These are phyloP conservation scores for Aspergillus candidus DNA, from an alignment of 2,329 filamentous ascomycete species.

Conservation along the genomic window DNA sequence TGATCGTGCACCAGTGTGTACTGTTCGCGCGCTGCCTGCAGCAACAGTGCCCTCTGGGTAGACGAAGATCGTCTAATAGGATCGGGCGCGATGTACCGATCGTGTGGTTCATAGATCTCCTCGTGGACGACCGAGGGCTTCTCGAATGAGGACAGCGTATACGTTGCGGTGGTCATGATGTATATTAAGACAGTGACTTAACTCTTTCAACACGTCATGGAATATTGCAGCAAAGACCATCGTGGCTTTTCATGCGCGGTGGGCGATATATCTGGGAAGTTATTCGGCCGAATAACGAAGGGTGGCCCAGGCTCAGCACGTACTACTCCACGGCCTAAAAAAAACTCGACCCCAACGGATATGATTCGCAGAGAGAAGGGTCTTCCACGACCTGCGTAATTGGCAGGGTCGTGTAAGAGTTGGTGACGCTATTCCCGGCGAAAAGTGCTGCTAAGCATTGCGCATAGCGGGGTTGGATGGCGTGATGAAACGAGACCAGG, in stretches of 20 bases:
- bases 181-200: constrained; percentile 11
- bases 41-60: constrained; percentile 45
- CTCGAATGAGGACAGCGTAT: too few species aligned
- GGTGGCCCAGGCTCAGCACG: too few species aligned
- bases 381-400: neutral
- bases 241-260: neutral
- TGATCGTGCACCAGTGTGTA: constrained; percentile 45
- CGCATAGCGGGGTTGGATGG: constrained; percentile 29
- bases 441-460: constrained; percentile 13
- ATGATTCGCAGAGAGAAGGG: neutral
- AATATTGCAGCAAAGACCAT: neutral
- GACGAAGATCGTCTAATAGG: constrained; percentile 6
- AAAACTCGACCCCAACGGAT: neutral
- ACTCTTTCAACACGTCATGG: neutral
- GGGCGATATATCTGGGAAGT: neutral
- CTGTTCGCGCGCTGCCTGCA: constrained; percentile 46
- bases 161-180: neutral
- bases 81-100: neutral
- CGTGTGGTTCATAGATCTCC: too few species aligned
- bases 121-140: too few species aligned
- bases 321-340: too few species aligned
- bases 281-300: too few species aligned
- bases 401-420: constrained; percentile 2
- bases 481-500: constrained; percentile 19
- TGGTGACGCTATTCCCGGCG: too few species aligned